phyloP scores from a whole-genome alignment of 768 basidiomycete species.

The Paxillus rubicundulus region DNA sequence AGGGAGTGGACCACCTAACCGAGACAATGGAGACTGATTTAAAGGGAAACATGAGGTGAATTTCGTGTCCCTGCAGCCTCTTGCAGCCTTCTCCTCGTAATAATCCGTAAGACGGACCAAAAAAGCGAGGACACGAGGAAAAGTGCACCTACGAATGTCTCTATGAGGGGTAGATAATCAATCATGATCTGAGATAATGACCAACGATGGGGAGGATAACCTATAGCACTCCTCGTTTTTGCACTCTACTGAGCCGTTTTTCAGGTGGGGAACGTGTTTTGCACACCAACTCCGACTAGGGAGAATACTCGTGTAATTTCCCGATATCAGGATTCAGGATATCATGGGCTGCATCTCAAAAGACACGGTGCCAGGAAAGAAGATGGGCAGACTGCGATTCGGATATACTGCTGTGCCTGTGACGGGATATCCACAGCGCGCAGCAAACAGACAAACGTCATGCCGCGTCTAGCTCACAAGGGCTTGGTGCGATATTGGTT shows the following conservation, averaged over 20 bases:
- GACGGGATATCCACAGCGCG: not conserved
- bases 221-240: not conserved
- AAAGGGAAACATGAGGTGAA: not conserved
- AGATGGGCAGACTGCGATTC: no score
- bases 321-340: not conserved
- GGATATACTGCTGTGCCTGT: not conserved
- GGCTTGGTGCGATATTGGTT: not conserved
- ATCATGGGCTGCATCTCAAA: not conserved
- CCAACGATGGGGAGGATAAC: not conserved
- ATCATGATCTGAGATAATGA: conserved; percentile 4
- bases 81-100: not conserved
- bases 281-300: not conserved
- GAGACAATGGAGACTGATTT: not conserved
- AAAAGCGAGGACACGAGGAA: not conserved
- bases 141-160: not conserved
- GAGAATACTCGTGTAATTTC: not conserved
- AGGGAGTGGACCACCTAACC: not conserved
- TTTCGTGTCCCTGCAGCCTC: not conserved
- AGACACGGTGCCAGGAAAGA: no score
- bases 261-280: not conserved
- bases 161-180: not conserved
- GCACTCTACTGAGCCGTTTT: not conserved
- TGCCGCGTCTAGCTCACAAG: not conserved
- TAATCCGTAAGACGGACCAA: not conserved
- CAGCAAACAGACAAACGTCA: not conserved